These are phyloP conservation scores for Bacidia rubella DNA, from an alignment of 495 filamentous ascomycete genomes.

Conservation along the genomic window DNA sequence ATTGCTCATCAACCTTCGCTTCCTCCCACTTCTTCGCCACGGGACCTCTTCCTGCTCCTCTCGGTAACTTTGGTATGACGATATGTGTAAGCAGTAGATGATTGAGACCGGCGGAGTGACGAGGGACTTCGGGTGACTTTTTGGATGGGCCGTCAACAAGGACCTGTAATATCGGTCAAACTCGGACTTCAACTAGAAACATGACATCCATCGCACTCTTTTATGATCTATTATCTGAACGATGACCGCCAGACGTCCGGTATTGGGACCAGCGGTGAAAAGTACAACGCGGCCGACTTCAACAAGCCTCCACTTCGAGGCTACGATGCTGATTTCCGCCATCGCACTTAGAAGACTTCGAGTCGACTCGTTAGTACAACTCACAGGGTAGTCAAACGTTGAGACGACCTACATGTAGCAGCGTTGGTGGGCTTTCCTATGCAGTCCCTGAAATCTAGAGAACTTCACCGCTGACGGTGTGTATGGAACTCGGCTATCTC, in stretches of 20 bases:
- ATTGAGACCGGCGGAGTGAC: slow-evolving; percentile 67
- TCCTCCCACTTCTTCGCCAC: slow-evolving; percentile 79
- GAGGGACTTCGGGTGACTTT: slow-evolving; percentile 62
- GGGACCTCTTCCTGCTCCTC: slow-evolving; percentile 66
- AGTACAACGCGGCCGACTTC: slow-evolving; percentile 94
- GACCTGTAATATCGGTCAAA: slow-evolving; percentile 43
- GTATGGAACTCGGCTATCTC: background rate
- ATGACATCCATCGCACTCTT: slow-evolving; percentile 57
- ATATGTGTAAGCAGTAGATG: slow-evolving; percentile 80
- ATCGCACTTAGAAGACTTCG: background rate
- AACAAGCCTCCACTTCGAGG: slow-evolving; percentile 75
- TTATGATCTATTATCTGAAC: slow-evolving; percentile 99
- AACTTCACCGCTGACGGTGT: background rate
- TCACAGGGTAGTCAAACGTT: no score
- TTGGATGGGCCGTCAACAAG: slow-evolving; percentile 85
- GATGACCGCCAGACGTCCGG: slow-evolving; percentile 77
- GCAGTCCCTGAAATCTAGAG: no score
- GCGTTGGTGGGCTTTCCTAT: no score
- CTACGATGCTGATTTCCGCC: slow-evolving; percentile 54
- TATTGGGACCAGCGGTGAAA: slow-evolving; percentile 61
- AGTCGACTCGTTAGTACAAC: no score
- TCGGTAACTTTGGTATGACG: slow-evolving; percentile 76
- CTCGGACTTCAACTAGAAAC: background rate
- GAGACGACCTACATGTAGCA: no score
- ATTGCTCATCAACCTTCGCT: slow-evolving; percentile 78